phyloP scores from a whole-genome alignment of 257 asterid species.

The Lycium barbarum region DNA sequence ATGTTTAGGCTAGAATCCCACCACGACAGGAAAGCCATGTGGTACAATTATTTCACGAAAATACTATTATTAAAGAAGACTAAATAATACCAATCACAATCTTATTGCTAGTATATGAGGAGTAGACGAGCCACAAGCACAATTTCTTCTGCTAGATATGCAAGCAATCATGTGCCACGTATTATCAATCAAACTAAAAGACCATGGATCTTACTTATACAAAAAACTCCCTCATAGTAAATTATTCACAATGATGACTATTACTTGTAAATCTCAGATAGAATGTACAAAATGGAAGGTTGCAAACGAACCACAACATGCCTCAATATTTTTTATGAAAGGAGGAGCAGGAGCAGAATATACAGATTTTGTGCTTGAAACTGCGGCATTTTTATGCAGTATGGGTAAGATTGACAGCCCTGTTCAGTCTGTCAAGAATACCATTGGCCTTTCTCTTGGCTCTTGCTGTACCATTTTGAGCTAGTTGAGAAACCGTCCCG shows the following conservation, averaged over 20 bases:
- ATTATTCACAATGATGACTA: slow-evolving; percentile 54
- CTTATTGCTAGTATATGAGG: not conserved
- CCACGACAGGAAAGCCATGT: slow-evolving; percentile 42
- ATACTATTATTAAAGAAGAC: slow-evolving; percentile 17
- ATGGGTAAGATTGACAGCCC: slow-evolving; percentile 57
- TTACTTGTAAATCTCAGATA: slow-evolving; percentile 37
- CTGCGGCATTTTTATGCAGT: slow-evolving; percentile 58
- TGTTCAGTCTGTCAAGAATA: slow-evolving; percentile 73
- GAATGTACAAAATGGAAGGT: slow-evolving; percentile 56
- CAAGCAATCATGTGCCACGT: not conserved
- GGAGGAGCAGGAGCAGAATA: slow-evolving; percentile 53
- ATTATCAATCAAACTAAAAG: not conserved
- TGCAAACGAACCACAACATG: slow-evolving; percentile 42
- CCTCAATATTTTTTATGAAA: slow-evolving; percentile 42
- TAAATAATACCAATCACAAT: not conserved
- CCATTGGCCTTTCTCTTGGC: slow-evolving; percentile 86
- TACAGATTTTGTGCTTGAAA: slow-evolving; percentile 55
- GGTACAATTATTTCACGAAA: slow-evolving; percentile 43
- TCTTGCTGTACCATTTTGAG: slow-evolving; percentile 74
- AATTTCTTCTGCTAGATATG: not conserved
- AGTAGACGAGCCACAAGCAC: not conserved
- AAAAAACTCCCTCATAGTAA: slow-evolving; percentile 34
- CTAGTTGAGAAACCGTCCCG: slow-evolving; percentile 67
- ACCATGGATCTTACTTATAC: slow-evolving; percentile 15
- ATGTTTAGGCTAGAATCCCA: slow-evolving; percentile 30